Percentiles rank a stretch among this genome's conserved stretches.
phyloP scores from a whole-genome alignment of 441 rosid genomes.

The Populus hybrid region DNA sequence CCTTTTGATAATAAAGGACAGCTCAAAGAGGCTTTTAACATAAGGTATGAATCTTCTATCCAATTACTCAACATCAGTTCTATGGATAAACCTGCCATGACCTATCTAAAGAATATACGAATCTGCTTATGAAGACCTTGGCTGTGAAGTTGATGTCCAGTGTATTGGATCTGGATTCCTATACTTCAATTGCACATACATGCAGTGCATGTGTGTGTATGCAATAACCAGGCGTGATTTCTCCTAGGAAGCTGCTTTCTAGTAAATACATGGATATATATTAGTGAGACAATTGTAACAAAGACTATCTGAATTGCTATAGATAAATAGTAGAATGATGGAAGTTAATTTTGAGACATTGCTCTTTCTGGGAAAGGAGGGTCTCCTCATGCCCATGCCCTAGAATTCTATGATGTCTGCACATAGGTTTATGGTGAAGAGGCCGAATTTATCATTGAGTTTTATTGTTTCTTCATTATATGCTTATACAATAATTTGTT shows the following conservation, averaged over 20 bases:
- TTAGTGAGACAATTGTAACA: too few relatives aligned
- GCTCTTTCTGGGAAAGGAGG: background rate
- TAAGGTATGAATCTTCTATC: constrained; percentile 44
- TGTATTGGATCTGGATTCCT: background rate
- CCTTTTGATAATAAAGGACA: constrained; percentile 98
- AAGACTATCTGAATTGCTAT: background rate
- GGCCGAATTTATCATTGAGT: background rate
- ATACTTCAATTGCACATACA: background rate
- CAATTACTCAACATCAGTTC: background rate
- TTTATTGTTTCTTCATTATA: background rate
- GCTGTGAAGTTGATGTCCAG: background rate
- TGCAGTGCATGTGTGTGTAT: too few relatives aligned
- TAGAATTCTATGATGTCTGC: background rate
- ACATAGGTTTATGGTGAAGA: background rate
- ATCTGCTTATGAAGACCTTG: background rate
- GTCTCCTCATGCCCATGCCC: background rate
- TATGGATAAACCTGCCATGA: background rate
- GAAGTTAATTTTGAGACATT: background rate
- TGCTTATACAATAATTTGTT: constrained; percentile 7
- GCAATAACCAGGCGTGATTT: too few relatives aligned
- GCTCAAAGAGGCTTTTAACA: constrained; percentile 96
- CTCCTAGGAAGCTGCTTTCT: too few relatives aligned
- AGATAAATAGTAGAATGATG: background rate
- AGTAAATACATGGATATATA: too few relatives aligned
- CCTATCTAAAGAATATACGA: background rate